A percentile compares a stretch with the other conserved stretches of the same genome.
phyloP scores from a whole-genome alignment of 2,329 filamentous ascomycete genomes.

The Venturia aucupariae region DNA sequence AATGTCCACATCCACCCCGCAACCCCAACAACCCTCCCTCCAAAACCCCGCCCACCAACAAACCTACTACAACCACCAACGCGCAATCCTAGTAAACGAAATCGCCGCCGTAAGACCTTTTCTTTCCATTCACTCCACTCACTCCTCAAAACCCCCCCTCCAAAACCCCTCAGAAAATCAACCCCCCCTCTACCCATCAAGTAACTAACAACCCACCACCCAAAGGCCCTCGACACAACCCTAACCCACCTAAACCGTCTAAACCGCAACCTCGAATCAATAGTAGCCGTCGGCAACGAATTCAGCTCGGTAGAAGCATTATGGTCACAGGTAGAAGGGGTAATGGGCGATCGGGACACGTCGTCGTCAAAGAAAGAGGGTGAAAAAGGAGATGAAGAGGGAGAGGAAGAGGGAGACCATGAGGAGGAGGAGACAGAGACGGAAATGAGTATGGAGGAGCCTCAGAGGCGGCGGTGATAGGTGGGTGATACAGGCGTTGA shows the following conservation, averaged over 20 bases:
- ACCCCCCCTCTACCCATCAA: neutral
- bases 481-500: no score
- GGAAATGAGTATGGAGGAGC: conserved; percentile 13
- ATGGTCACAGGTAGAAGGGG: conserved; percentile 94
- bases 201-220: no score
- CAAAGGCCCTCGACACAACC: conserved; percentile 68
- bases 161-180: neutral
- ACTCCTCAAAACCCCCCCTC: neutral
- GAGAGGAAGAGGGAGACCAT: conserved; percentile 3
- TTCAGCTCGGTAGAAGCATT: conserved; percentile 94
- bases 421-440: conserved; percentile 19
- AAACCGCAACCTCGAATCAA: conserved; percentile 83
- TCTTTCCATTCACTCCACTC: conserved; percentile 13
- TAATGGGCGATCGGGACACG: conserved; percentile 65
- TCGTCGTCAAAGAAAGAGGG: no score
- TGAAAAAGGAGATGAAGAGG: conserved; percentile 16
- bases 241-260: conserved; percentile 93
- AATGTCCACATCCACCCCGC: neutral
- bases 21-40: neutral
- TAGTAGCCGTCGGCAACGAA: conserved; percentile 91
- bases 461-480: conserved; percentile 5
- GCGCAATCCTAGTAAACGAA: conserved; percentile 60
- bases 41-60: neutral
- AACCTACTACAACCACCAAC: conserved; percentile 58
- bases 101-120: conserved; percentile 58